Base-by-base conservation (phyloP, 164 flowering plant species). In the Saururus chinensis region DNA sequence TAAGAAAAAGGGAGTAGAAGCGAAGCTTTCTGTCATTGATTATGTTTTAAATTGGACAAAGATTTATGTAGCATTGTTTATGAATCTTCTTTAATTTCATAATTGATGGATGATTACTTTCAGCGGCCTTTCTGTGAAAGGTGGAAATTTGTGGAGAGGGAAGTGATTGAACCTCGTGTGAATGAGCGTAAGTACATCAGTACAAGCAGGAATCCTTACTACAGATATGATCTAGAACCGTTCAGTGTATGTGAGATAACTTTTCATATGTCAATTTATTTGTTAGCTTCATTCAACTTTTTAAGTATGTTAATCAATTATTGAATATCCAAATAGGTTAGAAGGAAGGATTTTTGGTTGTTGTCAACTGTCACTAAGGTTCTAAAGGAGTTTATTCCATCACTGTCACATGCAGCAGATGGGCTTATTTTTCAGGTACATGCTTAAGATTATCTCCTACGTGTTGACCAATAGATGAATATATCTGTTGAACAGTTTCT, bases 341-440 rank as follows among this genome's bases (percentile, higher is more conserved):
- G 99, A 68, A 84, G 98, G 70, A 95, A 95, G 76, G 90, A 83
- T 66, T 95, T 95, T 76, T 95, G 93, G 95, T 73, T 87, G 84
- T 83, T 95, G 22, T 87, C 98, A 23, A 80, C 98, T 23, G 93
- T 89, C 40, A 75, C 75, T 17, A 95, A 84, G 71, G 78, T 91
- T 62, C 70, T 95, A 52, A 84, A 75, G 75, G 88, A 82, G 64
- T 89, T 95, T 68, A 95, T 95, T 75, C 97, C 99, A 1, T 82
- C 51, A 73, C 96, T 95, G 63, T 86, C 99, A 30, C 99, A 95
- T 81, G 96, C 62, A n/a, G 97, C 99, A 40, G 99, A 95, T 84
- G 99, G 99, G 66, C 98, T 95, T 68, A 84, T 95, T 65, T 95
- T 95, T 77, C 99, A 95, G 98, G 98, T 95, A 64, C 56, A 30